These are phyloP conservation scores for Pterocarpus macrocarpus DNA, from an alignment of 306 rosid species.

Conservation along the genomic window DNA sequence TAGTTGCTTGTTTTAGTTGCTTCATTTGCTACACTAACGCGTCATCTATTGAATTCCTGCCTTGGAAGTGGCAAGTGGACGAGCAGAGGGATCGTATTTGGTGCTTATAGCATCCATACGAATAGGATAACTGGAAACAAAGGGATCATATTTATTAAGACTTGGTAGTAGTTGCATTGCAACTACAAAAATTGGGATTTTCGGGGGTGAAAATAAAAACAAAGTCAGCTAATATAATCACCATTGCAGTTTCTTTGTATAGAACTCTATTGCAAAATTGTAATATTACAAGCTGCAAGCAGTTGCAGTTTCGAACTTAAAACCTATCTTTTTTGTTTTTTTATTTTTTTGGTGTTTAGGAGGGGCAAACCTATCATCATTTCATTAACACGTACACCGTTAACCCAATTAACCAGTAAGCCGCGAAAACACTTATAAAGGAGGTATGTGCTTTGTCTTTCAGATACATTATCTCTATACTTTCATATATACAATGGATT, in stretches of 20 bases:
- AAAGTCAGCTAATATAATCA: too few species aligned
- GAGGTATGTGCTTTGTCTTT: too few species aligned
- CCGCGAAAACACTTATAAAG: too few species aligned
- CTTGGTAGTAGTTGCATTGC: too few species aligned
- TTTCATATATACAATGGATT: too few species aligned
- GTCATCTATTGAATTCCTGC: background rate
- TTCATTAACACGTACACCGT: background rate
- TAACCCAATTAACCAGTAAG: too few species aligned
- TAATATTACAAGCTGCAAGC: background rate
- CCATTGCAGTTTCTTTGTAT: background rate
- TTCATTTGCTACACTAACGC: conserved; percentile 1
- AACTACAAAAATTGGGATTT: too few species aligned
- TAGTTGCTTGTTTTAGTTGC: background rate
- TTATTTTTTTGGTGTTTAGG: too few species aligned
- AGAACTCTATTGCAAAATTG: background rate
- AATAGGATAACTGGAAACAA: background rate
- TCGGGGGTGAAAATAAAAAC: too few species aligned
- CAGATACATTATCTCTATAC: too few species aligned
- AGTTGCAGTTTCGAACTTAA: background rate
- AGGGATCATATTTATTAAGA: background rate
- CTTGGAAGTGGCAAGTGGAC: background rate
- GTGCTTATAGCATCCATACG: background rate
- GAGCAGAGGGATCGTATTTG: background rate
- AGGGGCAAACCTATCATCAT: too few species aligned
- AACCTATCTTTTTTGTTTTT: background rate